Percentiles rank a stretch among this genome's conserved stretches.
These are phyloP conservation scores for Yamadazyma taylorii DNA, from an alignment of 1,139 yeast species.

Conservation along the genomic window DNA sequence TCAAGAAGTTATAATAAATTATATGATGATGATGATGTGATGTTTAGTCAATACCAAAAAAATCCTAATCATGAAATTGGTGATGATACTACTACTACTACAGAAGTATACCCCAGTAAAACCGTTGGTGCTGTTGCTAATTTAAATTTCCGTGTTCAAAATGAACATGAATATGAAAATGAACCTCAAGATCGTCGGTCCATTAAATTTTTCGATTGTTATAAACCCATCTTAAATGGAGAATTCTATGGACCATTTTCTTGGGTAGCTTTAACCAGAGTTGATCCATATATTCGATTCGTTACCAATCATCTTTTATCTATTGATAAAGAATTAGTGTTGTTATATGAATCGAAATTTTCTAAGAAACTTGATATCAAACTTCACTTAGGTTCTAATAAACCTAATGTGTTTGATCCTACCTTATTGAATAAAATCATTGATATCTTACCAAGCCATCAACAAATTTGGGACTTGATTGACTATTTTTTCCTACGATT, in stretches of 20 bases:
- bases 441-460: constrained; percentile 3
- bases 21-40: no score
- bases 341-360: neutral
- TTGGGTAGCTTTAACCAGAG: constrained; percentile 4
- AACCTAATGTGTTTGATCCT: neutral
- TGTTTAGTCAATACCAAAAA: no score
- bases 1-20: no score
- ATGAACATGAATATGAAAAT: constrained; percentile 1
- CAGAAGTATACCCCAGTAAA: neutral
- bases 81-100: no score
- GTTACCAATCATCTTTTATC: neutral
- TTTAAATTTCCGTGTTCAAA: no score
- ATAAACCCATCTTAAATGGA: constrained; percentile 6
- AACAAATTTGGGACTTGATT: constrained; percentile 45
- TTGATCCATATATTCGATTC: constrained; percentile 2
- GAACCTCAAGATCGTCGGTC: neutral
- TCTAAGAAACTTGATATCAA: neutral
- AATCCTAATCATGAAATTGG: no score
- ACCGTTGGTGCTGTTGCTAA: neutral
- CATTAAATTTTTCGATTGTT: constrained; percentile 2
- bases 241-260: constrained; percentile 5
- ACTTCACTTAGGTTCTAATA: neutral
- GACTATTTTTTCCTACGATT: constrained; percentile 43
- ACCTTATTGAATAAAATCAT: constrained; percentile 4
- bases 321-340: neutral